These are phyloP conservation scores for Collybiopsis luxurians DNA, from an alignment of 768 basidiomycete species.

Conservation along the genomic window DNA sequence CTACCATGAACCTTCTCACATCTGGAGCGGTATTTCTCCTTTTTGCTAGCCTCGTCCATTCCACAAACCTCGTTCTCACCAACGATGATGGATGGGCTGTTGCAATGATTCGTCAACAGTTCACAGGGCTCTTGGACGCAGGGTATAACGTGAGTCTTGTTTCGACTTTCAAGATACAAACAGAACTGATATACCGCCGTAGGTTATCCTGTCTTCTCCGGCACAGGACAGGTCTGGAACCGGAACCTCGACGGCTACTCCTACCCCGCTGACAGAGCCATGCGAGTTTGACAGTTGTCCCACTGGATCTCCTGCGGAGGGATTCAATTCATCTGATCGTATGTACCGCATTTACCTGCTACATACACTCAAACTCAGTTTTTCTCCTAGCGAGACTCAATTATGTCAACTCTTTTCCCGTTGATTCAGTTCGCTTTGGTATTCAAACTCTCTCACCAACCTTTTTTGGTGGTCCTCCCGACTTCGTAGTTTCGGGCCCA, in stretches of 20 bases:
- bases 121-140: constrained; percentile 29
- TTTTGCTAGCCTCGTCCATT: not conserved
- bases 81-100: constrained; percentile 45
- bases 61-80: constrained; percentile 17
- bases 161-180: not conserved
- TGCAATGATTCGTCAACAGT: constrained; percentile 41
- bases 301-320: constrained; percentile 37
- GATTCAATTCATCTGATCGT: constrained; percentile 34
- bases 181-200: constrained; percentile 17
- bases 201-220: constrained; percentile 45
- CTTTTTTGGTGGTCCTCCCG: constrained; percentile 36
- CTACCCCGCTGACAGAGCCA: constrained; percentile 25
- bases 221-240: constrained; percentile 36
- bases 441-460: constrained; percentile 43
- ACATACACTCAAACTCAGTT: not conserved
- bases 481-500: constrained; percentile 45
- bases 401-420: constrained; percentile 36
- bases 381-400: constrained; percentile 27
- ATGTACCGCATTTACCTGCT: not conserved
- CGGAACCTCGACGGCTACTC: constrained; percentile 18
- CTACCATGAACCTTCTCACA: not conserved
- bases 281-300: constrained; percentile 45
- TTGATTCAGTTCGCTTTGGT: constrained; percentile 35
- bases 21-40: not conserved
- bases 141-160: constrained; percentile 24